Base-by-base conservation (phyloP, 192 early-diverging fungal genomes). In the Coemansia sp. region DNA sequence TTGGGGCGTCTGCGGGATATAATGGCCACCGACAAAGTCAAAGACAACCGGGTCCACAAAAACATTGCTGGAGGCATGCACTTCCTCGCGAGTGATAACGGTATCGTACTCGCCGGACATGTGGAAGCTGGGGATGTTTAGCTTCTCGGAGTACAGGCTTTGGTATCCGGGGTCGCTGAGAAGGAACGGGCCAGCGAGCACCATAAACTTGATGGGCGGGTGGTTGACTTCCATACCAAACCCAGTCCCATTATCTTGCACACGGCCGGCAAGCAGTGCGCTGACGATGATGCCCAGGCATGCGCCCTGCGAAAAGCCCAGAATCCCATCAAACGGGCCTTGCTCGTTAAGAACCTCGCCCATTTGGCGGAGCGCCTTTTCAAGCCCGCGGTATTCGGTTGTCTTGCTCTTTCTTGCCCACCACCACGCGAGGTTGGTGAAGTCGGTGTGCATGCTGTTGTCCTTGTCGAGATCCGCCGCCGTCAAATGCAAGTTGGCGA, bases 291-390 rank as follows among this genome's bases (percentile, higher is more conserved):
- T 56, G 0, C 71, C 74, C 35, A 82, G 38, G 8, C 64, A n/a
- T 10, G 68, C 79, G 59, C 79, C 79, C 51, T 82, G 79, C 67
- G 79, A 82, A 58, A 82, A 82, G 24, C 74, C 79, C 36, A 82
- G 49, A 35, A 82, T 76, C 14, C 79, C 79, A 59, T 76, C 71
- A 38, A 82, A 82, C 23, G 79, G 79, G 9, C 79, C 79, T 46
- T 82, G 74, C 74, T 76, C 74, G 11, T 72, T 63, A 18, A 82
- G 71, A 6, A 73, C 33, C 3, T 59, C 56, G 60, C 66, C 65
- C 3, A 82, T 45, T 16, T 64, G 16, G 9, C 45, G 51, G 9
- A 82, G 41, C 20, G 66, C 60, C 43, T 76, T 60, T 34, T 67
- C 68, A 6, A 76, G 39, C 2, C 80, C 75, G 59, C 80, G 74